Evolutionary conservation across 345 rosid genomes (phyloP).

Genomic region (Arabis alpina): DNA sequence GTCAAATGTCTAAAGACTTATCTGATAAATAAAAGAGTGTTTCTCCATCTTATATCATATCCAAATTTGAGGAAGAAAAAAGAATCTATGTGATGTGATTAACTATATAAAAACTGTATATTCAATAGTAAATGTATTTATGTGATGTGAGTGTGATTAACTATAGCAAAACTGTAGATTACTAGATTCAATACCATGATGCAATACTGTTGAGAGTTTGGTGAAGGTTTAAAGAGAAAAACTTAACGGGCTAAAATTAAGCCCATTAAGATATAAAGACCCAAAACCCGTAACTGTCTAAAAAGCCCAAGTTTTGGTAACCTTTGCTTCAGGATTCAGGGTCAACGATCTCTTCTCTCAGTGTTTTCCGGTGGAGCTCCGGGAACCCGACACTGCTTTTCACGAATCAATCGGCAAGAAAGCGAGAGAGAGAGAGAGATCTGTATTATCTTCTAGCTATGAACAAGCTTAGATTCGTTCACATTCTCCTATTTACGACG

Average conservation of each 20-base stretch:
- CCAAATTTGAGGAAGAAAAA: no score
- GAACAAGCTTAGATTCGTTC: slow-evolving; percentile 30
- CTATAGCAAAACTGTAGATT: no score
- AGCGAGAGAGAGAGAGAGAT: slow-evolving; percentile 17
- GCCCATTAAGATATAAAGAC: slow-evolving; percentile 7
- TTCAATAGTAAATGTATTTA: no score
- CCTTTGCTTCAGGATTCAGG: slow-evolving; percentile 22
- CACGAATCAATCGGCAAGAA: slow-evolving; percentile 18
- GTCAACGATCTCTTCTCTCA: slow-evolving; percentile 33
- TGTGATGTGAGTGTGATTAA: no score
- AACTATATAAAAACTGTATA: no score
- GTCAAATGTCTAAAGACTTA: background rate
- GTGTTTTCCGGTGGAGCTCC: slow-evolving; percentile 19
- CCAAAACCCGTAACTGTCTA: background rate
- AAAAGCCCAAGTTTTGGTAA: slow-evolving; percentile 12
- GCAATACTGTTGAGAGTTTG: no score
- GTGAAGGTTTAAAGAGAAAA: no score
- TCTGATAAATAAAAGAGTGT: background rate
- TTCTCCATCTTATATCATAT: background rate
- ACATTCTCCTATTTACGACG: slow-evolving; percentile 19
- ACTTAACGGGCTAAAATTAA: background rate
- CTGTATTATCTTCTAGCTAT: slow-evolving; percentile 3
- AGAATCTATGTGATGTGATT: no score
- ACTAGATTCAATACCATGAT: no score
- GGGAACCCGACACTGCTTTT: slow-evolving; percentile 6